Conservation (phyloP, 2,329 filamentous ascomycete species). For the Trichoderma gracile region DNA sequence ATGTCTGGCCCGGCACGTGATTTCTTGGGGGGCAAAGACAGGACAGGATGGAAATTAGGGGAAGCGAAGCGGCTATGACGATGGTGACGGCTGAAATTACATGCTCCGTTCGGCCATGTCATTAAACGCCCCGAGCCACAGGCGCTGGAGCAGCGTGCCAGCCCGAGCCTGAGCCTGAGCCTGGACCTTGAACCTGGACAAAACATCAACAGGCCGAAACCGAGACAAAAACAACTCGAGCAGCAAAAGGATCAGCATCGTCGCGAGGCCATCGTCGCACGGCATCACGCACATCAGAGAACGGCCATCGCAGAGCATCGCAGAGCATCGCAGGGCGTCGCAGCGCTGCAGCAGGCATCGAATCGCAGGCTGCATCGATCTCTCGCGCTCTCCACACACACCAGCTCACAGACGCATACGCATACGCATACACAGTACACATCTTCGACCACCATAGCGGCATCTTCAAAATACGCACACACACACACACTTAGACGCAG, state of each 20-base stretch:
- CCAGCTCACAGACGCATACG: neutral
- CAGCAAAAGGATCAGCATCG: too few relatives aligned
- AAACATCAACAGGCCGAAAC: neutral
- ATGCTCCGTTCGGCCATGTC: constrained; percentile 7
- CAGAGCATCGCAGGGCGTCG: too few relatives aligned
- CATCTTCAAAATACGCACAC: too few relatives aligned
- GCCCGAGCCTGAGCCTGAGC: too few relatives aligned
- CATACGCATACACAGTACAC: too few relatives aligned
- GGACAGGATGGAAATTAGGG: constrained; percentile 22
- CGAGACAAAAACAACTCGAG: neutral
- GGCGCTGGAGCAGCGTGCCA: constrained; percentile 12
- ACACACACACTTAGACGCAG: too few relatives aligned
- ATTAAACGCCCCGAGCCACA: constrained; percentile 16
- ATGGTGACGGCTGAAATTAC: constrained; percentile 22
- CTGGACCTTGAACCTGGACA: neutral
- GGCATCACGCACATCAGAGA: neutral
- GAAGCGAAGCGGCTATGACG: constrained; percentile 24
- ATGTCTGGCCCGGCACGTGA: constrained; percentile 15
- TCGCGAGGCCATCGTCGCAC: too few relatives aligned
- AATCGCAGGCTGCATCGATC: neutral
- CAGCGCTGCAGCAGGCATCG: too few relatives aligned
- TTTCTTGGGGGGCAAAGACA: neutral
- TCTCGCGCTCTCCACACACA: neutral
- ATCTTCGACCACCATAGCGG: too few relatives aligned
- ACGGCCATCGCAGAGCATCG: neutral